A percentile compares a stretch with the other conserved stretches of the same genome.
These are phyloP conservation scores for Hemileia vastatrix DNA, from an alignment of 1,284 basidiomycete genomes.

Conservation along the genomic window DNA sequence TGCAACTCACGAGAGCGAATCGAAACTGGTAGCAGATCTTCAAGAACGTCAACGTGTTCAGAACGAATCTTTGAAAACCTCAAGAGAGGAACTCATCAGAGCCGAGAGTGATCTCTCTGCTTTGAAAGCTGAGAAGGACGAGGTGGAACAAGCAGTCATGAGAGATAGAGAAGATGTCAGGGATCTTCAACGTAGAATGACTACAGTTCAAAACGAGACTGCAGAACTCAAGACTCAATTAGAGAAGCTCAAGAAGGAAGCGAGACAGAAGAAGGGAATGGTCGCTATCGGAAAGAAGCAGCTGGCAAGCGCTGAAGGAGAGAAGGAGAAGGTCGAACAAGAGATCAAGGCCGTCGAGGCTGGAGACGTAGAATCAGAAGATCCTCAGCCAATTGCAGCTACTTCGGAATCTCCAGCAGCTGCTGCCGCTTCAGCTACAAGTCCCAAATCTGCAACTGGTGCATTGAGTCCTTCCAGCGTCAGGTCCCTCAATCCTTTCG, in stretches of 20 bases:
- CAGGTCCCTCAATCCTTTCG: neutral
- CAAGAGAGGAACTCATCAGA: constrained; percentile 70
- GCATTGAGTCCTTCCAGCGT: neutral
- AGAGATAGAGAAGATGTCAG: constrained; percentile 91
- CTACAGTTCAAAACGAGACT: constrained; percentile 66
- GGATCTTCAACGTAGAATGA: constrained; percentile 70
- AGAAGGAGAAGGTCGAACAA: constrained; percentile 60
- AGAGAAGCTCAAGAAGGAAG: constrained; percentile 85
- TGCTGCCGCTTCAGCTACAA: neutral
- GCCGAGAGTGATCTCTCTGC: constrained; percentile 88
- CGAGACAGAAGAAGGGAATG: constrained; percentile 88
- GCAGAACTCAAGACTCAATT: constrained; percentile 62
- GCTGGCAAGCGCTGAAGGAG: constrained; percentile 69
- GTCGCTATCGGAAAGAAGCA: constrained; percentile 93
- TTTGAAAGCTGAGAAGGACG: constrained; percentile 76
- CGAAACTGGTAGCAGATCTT: constrained; percentile 61
- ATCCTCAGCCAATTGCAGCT: too few species aligned
- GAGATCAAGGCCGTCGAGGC: constrained; percentile 47
- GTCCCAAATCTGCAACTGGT: neutral
- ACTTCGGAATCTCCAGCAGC: neutral
- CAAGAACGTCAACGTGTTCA: constrained; percentile 65
- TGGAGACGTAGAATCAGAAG: neutral
- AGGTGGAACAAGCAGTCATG: constrained; percentile 76
- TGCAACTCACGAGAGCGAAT: constrained; percentile 75
- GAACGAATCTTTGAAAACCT: constrained; percentile 61